Conservation (phyloP, 305 asterid genomes). For the Fraxinus greggii region DNA sequence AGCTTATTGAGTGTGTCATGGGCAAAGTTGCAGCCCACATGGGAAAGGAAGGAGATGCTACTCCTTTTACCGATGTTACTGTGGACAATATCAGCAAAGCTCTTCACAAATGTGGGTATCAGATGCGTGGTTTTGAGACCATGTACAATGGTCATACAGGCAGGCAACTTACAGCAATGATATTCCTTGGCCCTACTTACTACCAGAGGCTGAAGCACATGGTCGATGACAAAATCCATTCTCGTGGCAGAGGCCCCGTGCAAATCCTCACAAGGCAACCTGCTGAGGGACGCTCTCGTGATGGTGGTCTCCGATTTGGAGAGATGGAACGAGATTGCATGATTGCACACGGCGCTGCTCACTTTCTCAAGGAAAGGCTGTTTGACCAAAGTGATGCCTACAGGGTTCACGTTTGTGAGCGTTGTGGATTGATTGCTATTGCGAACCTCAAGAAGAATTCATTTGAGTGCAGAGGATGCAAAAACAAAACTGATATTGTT, state of each 20-base stretch:
- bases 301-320: slow-evolving; percentile 96
- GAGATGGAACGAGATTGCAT: slow-evolving; percentile 99
- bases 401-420: slow-evolving; percentile 86
- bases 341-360: slow-evolving; percentile 99
- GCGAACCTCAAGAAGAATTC: slow-evolving; percentile 90
- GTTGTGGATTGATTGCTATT: slow-evolving; percentile 84
- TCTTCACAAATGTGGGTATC: slow-evolving; percentile 94
- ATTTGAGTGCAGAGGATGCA: slow-evolving; percentile 95
- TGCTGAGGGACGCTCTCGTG: slow-evolving; percentile 95
- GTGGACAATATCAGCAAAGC: slow-evolving; percentile 96
- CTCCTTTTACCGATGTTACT: slow-evolving; percentile 95
- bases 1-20: slow-evolving; percentile 95
- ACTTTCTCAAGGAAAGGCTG: slow-evolving; percentile 82
- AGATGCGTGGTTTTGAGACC: slow-evolving; percentile 95
- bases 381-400: slow-evolving; percentile 98
- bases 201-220: slow-evolving; percentile 97
- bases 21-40: slow-evolving; percentile 98
- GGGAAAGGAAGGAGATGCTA: slow-evolving; percentile 99
- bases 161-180: slow-evolving; percentile 69
- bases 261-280: slow-evolving; percentile 98
- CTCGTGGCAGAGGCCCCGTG: slow-evolving; percentile 96
- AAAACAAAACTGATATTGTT: slow-evolving; percentile 86
- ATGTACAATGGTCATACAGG: slow-evolving; percentile 99
- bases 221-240: slow-evolving; percentile 97
- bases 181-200: slow-evolving; percentile 93